phyloP scores from a whole-genome alignment of 2,329 filamentous ascomycete genomes.

The Aphanoascus verrucosus region DNA sequence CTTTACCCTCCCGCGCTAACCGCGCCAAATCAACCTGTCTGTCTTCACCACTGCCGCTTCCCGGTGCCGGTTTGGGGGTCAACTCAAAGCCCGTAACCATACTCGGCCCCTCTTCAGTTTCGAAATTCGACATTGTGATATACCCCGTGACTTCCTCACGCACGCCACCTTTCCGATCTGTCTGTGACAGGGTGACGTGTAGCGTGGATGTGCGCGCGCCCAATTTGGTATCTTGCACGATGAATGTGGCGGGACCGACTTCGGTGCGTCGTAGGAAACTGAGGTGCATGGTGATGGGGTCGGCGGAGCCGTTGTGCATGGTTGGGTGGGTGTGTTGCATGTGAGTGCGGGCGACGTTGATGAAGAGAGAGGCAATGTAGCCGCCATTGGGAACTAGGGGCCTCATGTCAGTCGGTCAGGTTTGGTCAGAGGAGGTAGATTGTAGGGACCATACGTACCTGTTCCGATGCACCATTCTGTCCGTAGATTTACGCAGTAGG shows the following conservation, averaged over 20 bases:
- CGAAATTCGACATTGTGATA: constrained; percentile 54
- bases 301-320: constrained; percentile 39
- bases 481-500: constrained; percentile 46
- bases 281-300: constrained; percentile 54
- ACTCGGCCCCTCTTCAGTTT: constrained; percentile 47
- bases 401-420: background rate
- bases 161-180: constrained; percentile 24
- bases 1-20: constrained; percentile 32
- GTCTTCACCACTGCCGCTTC: constrained; percentile 20
- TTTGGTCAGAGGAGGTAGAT: constrained; percentile 1
- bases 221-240: constrained; percentile 53
- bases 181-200: constrained; percentile 47
- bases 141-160: constrained; percentile 55
- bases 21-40: constrained; percentile 25
- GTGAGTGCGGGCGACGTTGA: constrained; percentile 49
- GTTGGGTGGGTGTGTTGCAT: constrained; percentile 49
- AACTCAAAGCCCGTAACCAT: constrained; percentile 47
- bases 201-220: constrained; percentile 53
- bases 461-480: constrained; percentile 56
- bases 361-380: constrained; percentile 54
- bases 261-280: constrained; percentile 56
- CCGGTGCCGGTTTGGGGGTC: constrained; percentile 34
- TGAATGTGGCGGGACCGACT: constrained; percentile 46
- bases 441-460: constrained; percentile 26
- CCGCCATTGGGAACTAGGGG: constrained; percentile 57